Evolutionary conservation across 495 filamentous ascomycete genomes (phyloP).

Genomic region (Tuber calosporum): DNA sequence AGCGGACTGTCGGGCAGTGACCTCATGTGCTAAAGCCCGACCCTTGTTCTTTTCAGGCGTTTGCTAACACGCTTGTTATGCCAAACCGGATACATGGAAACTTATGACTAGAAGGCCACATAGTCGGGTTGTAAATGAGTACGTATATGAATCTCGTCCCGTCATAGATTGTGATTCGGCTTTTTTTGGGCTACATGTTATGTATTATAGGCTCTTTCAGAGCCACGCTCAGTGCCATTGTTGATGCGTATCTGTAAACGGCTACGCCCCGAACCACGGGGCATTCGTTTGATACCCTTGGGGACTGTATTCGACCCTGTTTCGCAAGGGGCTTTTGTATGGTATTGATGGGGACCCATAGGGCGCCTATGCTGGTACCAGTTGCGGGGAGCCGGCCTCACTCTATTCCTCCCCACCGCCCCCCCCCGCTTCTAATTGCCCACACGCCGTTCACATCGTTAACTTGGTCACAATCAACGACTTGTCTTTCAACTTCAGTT

Average conservation of each 20-base stretch:
- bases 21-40: not conserved
- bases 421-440: not conserved
- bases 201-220: not conserved
- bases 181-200: not conserved
- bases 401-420: not conserved
- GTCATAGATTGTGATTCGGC: not conserved
- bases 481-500: not conserved
- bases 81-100: not conserved
- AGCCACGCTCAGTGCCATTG: not conserved
- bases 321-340: not conserved
- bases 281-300: not conserved
- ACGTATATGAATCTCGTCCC: not conserved
- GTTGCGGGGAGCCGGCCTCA: not conserved
- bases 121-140: not conserved
- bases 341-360: not conserved
- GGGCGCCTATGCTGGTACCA: not conserved
- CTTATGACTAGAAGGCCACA: not conserved
- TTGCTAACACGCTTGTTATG: not conserved
- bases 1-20: not conserved
- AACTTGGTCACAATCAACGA: not conserved
- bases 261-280: not conserved
- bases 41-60: not conserved
- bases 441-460: not conserved
- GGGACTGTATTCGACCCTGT: not conserved
- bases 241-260: not conserved